Conservation (phyloP, 2,329 filamentous ascomycete genomes). For the Xylaria hypoxylon region DNA sequence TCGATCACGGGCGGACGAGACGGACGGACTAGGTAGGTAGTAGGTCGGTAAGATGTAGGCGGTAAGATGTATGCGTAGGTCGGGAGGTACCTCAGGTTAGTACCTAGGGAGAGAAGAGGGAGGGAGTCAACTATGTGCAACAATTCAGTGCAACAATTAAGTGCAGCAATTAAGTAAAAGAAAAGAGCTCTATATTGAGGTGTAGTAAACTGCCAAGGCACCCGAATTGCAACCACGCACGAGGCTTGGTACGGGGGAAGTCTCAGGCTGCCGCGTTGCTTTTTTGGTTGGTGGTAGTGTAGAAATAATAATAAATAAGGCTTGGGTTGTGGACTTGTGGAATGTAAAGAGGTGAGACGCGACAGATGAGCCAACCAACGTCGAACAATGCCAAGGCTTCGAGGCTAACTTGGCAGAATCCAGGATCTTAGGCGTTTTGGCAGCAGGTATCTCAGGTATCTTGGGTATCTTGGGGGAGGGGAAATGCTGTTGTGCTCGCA, state of each 20-base stretch:
- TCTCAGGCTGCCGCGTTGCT: slow-evolving; percentile 32
- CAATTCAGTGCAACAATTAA: not conserved
- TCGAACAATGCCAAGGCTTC: slow-evolving; percentile 27
- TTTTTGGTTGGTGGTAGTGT: slow-evolving; percentile 18
- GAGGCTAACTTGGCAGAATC: slow-evolving; percentile 31
- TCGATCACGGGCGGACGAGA: slow-evolving; percentile 2
- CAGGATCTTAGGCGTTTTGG: too few species aligned
- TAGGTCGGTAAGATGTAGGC: not conserved
- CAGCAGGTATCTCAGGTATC: too few species aligned
- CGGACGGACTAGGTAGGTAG: slow-evolving; percentile 8
- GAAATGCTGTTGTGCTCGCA: slow-evolving; percentile 18
- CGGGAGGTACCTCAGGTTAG: slow-evolving; percentile 2
- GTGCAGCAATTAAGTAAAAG: too few species aligned
- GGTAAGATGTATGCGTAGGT: not conserved
- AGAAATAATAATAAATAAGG: slow-evolving; percentile 10
- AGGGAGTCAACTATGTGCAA: not conserved
- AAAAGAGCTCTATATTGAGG: not conserved
- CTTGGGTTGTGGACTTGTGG: slow-evolving; percentile 26
- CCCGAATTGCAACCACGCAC: slow-evolving; percentile 24
- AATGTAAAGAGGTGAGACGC: slow-evolving; percentile 31
- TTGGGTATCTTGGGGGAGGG: not conserved
- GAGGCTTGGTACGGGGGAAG: slow-evolving; percentile 30
- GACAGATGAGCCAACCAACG: slow-evolving; percentile 23
- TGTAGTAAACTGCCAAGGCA: slow-evolving; percentile 21
- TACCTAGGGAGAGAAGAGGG: not conserved